Evolutionary conservation across 2,329 filamentous ascomycete species (phyloP).

Genomic region (Conoideocrella luteorostrata): DNA sequence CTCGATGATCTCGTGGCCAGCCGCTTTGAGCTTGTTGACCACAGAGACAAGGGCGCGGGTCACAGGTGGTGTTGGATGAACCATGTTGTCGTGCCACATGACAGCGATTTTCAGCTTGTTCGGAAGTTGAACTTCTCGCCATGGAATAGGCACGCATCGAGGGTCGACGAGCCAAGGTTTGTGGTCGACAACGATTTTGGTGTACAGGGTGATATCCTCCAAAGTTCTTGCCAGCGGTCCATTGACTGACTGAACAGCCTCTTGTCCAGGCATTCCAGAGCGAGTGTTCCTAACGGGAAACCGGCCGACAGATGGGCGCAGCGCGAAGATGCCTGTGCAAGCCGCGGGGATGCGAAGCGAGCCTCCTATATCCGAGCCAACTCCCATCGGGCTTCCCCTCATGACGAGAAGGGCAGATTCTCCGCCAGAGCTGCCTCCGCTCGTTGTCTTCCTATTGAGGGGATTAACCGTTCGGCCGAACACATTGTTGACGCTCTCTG

Average conservation of each 20-base stretch:
- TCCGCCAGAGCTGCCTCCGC: constrained; percentile 61
- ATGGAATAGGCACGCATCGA: constrained; percentile 52
- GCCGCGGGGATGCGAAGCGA: constrained; percentile 48
- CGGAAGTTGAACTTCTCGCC: constrained; percentile 33
- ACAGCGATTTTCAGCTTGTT: constrained; percentile 49
- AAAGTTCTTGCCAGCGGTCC: constrained; percentile 55
- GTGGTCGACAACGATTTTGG: constrained; percentile 41
- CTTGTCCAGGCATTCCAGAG: constrained; percentile 58
- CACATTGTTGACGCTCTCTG: constrained; percentile 59
- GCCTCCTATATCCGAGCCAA: constrained; percentile 59
- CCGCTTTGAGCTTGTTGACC: constrained; percentile 33
- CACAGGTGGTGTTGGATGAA: constrained; percentile 60
- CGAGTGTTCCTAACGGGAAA: constrained; percentile 49
- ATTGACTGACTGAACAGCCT: constrained; percentile 57
- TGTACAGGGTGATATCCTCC: constrained; percentile 49
- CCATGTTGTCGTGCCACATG: constrained; percentile 58
- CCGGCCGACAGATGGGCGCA: constrained; percentile 51
- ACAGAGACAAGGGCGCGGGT: constrained; percentile 45
- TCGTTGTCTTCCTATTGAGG: constrained; percentile 49
- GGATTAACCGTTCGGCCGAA: constrained; percentile 60
- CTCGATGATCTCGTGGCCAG: constrained; percentile 47
- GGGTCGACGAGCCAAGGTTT: constrained; percentile 53
- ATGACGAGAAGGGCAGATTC: constrained; percentile 58
- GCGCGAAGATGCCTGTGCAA: constrained; percentile 51
- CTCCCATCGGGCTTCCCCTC: constrained; percentile 51